These are phyloP conservation scores for Paxillus rubicundulus DNA, from an alignment of 768 basidiomycete genomes.

Conservation along the genomic window DNA sequence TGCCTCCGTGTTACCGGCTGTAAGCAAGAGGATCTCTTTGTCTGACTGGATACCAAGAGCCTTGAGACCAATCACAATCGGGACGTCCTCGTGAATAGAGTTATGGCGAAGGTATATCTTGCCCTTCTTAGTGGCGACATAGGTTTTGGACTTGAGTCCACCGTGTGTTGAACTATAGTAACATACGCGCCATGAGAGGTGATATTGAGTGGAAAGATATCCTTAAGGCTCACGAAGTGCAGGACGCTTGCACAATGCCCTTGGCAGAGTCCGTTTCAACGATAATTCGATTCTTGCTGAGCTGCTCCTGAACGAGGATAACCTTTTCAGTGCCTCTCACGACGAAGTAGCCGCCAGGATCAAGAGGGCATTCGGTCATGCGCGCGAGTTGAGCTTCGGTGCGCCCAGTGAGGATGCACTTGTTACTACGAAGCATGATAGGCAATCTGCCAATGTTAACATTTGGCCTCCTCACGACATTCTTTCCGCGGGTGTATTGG, in stretches of 20 bases:
- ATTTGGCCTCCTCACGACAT: conserved; percentile 76
- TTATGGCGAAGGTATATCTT: conserved; percentile 97
- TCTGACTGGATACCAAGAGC: conserved; percentile 96
- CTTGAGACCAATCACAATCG: conserved; percentile 93
- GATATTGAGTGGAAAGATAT: neutral
- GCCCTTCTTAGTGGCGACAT: conserved; percentile 92
- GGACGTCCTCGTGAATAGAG: conserved; percentile 95
- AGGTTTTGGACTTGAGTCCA: conserved; percentile 93
- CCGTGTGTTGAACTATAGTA: conserved; percentile 68
- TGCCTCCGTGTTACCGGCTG: conserved; percentile 86
- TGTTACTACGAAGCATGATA: conserved; percentile 95
- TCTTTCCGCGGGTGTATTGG: conserved; percentile 90
- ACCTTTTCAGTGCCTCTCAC: conserved; percentile 99
- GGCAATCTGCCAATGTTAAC: conserved; percentile 90
- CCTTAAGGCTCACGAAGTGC: conserved; percentile 75
- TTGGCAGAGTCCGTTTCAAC: conserved; percentile 93
- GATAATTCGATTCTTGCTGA: conserved; percentile 98
- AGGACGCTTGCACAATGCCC: conserved; percentile 89
- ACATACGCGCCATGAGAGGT: conserved; percentile 9
- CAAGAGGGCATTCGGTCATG: conserved; percentile 96
- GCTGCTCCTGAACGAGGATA: conserved; percentile 96
- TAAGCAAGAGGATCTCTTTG: conserved; percentile 94
- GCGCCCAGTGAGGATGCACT: conserved; percentile 83
- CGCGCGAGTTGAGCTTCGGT: conserved; percentile 81
- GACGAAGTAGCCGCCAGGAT: conserved; percentile 99